Conservation (phyloP, 1,139 yeast species). For the Trichomonascaceae sp. region DNA sequence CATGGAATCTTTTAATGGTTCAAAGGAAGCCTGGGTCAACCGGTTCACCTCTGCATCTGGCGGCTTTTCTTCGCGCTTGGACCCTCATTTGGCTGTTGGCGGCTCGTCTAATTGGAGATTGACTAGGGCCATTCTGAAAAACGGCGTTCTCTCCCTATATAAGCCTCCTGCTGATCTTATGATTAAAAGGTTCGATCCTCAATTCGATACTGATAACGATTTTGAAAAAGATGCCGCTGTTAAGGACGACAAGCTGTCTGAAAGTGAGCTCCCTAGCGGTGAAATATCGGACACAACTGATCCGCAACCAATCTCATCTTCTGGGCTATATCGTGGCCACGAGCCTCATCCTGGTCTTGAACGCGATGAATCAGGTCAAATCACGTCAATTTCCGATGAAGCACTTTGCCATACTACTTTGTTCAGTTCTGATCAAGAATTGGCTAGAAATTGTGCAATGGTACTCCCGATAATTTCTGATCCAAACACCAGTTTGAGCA, state of each 20-base stretch:
- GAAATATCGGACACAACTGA: background rate
- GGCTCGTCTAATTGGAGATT: conserved; percentile 25
- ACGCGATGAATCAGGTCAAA: conserved; percentile 44
- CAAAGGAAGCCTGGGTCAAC: conserved; percentile 23
- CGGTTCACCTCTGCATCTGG: conserved; percentile 14
- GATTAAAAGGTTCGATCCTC: conserved; percentile 25
- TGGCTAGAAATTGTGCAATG: conserved; percentile 44
- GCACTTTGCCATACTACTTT: conserved; percentile 68
- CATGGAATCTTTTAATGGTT: conserved; percentile 11
- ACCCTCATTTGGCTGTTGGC: background rate
- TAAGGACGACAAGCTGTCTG: background rate
- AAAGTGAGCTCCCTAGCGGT: background rate
- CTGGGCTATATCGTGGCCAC: conserved; percentile 9
- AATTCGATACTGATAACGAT: conserved; percentile 6
- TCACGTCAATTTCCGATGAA: conserved; percentile 51
- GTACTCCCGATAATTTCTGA: conserved; percentile 64
- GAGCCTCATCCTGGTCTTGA: conserved; percentile 66
- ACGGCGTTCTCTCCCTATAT: conserved; percentile 27
- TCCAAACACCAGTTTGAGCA: conserved; percentile 47
- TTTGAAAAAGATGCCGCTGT: background rate
- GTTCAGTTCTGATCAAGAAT: conserved; percentile 39
- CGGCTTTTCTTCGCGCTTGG: conserved; percentile 1
- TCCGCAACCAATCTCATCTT: background rate
- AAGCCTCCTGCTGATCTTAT: conserved; percentile 30
- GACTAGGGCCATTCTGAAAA: conserved; percentile 27